These are phyloP conservation scores for Sinapis alba DNA, from an alignment of 441 rosid genomes.

Conservation along the genomic window DNA sequence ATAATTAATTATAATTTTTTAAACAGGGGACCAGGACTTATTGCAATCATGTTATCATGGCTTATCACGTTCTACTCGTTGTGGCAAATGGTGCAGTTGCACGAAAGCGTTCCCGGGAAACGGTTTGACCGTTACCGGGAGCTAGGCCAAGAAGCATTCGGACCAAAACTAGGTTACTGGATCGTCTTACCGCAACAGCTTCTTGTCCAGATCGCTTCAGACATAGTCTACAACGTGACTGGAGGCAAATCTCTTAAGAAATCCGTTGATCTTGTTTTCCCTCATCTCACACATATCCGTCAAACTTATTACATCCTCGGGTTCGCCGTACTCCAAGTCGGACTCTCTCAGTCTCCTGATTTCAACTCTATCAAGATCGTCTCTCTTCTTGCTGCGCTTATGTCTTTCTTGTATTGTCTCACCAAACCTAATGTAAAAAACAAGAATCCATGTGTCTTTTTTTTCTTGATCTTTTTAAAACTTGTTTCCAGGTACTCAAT, in stretches of 20 bases:
- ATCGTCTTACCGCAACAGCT: conserved; percentile 47
- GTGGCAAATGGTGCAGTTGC: conserved; percentile 48
- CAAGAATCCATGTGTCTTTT: neutral
- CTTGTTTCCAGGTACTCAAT: conserved; percentile 36
- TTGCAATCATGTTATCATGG: conserved; percentile 40
- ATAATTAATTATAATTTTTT: neutral
- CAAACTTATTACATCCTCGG: conserved; percentile 47
- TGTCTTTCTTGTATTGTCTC: conserved; percentile 42
- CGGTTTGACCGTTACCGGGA: conserved; percentile 47
- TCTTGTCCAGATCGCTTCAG: conserved; percentile 43
- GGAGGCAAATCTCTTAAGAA: conserved; percentile 49
- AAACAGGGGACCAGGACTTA: conserved; percentile 39
- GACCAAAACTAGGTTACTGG: conserved; percentile 44
- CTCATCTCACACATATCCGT: conserved; percentile 23
- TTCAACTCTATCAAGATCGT: conserved; percentile 46
- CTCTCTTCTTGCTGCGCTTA: conserved; percentile 46
- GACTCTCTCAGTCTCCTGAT: conserved; percentile 47
- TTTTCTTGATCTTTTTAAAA: neutral
- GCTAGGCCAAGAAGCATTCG: conserved; percentile 46
- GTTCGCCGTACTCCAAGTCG: conserved; percentile 36
- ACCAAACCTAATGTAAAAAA: too few species aligned
- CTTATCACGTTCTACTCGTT: conserved; percentile 41
- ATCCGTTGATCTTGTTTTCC: conserved; percentile 31
- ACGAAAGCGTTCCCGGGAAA: conserved; percentile 44
- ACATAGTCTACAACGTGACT: conserved; percentile 46